Base-by-base conservation (phyloP, 169 alveolate species). In the Hepatocystis sp. region DNA sequence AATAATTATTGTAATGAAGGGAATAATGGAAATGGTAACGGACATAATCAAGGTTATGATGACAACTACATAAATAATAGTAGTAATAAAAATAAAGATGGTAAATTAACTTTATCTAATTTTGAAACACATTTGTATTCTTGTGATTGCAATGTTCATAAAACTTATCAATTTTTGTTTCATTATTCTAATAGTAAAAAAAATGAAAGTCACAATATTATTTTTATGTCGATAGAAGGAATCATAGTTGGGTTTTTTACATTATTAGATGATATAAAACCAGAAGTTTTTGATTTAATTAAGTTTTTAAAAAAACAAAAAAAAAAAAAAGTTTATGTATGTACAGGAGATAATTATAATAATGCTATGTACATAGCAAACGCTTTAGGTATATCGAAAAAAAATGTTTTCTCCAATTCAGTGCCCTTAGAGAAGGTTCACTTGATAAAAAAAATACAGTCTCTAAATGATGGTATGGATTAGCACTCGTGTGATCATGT, bases 181-280 rank as follows among this genome's bases (percentile, higher is more conserved):
- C 55, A 42, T 30, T 71, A 71, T 56, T 71, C 86, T 5, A 55
- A 71, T 56, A 71, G 86, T 47, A 71, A 71, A 71, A 71, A 71
- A 44, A 71, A 71, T 63, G 86, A 71, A 71, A 58, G 76, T 15
- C 39, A 71, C 28, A 71, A 71, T 46, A 71, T 71, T 15, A 71
- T 71, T 71, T 71, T 71, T 71, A 71, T 71, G 86, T 56, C 65
- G 13, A 71, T 71, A 40, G 86, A 71, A 56, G 86, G 86, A 19
- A 71, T 71, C 23, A 46, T 71, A 17, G 71, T 71, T 47, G 86
- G 86, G 2, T 71, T 71, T 58, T 71, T 55, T 30, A 71, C 71
- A 17, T 47, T 71, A 21, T 68, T 71, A 28, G 86, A 71, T 46
- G 66, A 58, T 19, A 71, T 71, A 23, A 71, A 71, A 56, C 86